These are phyloP conservation scores for Chenopodium formosanum DNA, from an alignment of 148 eudicot species.

Conservation along the genomic window DNA sequence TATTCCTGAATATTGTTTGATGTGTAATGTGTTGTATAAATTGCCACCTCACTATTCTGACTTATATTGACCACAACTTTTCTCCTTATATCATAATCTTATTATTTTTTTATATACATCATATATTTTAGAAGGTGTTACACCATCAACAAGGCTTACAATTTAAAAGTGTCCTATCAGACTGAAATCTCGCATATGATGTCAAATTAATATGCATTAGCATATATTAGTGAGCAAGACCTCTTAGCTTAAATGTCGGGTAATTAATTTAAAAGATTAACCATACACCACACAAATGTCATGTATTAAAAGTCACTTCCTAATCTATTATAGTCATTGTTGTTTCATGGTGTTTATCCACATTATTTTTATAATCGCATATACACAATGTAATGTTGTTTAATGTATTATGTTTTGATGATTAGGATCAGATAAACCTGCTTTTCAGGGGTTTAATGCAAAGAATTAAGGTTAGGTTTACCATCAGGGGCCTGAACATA, in stretches of 20 bases:
- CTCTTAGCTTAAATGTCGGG: too few relatives aligned
- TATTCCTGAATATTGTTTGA: not conserved
- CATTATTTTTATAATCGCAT: too few relatives aligned
- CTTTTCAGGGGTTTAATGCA: not conserved
- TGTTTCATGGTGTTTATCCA: not conserved
- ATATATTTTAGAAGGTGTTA: too few relatives aligned
- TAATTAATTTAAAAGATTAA: too few relatives aligned
- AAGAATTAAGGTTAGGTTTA: not conserved
- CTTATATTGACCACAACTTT: slow-evolving; percentile 22
- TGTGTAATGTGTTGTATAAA: slow-evolving; percentile 15
- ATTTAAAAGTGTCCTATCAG: too few relatives aligned
- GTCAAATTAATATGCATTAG: too few relatives aligned
- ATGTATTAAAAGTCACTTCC: not conserved
- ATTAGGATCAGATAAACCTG: not conserved
- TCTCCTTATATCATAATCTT: not conserved
- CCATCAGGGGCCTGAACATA: not conserved
- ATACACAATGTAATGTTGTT: too few relatives aligned
- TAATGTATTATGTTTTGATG: not conserved
- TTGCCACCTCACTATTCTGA: slow-evolving; percentile 30
- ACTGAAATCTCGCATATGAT: too few relatives aligned
- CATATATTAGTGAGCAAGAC: too few relatives aligned
- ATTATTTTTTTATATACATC: too few relatives aligned
- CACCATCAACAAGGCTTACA: too few relatives aligned
- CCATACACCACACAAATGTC: too few relatives aligned
- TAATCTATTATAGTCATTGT: not conserved